Evolutionary conservation across 1,139 yeast species (phyloP), one percentile per base, ranked within the genome.

Genomic region (Entelexis paramagnoliae): DNA sequence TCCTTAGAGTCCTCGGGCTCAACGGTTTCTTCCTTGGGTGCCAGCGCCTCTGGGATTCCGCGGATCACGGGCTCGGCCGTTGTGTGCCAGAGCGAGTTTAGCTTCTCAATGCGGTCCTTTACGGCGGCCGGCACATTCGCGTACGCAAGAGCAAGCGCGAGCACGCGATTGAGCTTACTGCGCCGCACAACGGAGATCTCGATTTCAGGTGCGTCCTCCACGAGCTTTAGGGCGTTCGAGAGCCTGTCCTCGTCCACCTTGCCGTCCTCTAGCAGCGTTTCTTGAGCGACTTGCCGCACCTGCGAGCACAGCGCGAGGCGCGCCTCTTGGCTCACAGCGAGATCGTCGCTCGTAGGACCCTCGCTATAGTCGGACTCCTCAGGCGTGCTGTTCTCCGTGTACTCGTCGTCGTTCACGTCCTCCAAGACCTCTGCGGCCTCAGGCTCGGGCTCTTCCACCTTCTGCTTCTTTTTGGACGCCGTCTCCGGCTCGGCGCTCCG

Each of bases 161-260:
- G 59, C 13, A 68, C 72, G 50, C 66, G 63, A 56, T 63, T 63
- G 49, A 69, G 63, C 59, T 68, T 68, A 28, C 70, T 63, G 44
- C 60, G 57, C 17, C 70, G 63, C 36, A 68, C 65, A 35, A 68
- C 62, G 10, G 67, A 59, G 28, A 64, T 44, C 50, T 68, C 71
- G n/a, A 69, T 56, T n/a, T 63, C 64, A 16, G 63, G 62, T 26
- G 66, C 58, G 14, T 59, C 56, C 53, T 66, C 70, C 8, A 69
- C 57, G 41, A 60, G 62, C 29, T 54, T 52, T 10, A 69, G 55
- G 16, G 58, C 51, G 20, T 56, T 60, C 11, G 63, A 59, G 43
- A 64, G 57, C 11, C 52, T 54, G 10, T 58, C 59, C 4, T 59
- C 61, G 11, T 53, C 59, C 4, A 64, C 65, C 13, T 59, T 56